phyloP scores from a whole-genome alignment of 352 stramenopile genomes.

The Phytophthora cactorum region DNA sequence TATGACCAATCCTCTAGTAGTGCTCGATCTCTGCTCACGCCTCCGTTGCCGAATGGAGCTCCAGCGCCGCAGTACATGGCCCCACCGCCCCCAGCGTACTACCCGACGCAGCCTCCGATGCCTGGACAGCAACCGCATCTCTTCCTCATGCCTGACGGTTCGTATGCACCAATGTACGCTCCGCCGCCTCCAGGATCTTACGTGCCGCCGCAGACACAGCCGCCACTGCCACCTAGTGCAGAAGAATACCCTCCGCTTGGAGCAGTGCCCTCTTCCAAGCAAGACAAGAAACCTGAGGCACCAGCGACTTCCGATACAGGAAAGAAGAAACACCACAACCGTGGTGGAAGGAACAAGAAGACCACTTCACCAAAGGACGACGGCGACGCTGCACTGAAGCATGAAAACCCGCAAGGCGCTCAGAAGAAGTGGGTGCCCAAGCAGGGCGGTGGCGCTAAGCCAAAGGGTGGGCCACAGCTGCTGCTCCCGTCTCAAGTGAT shows the following conservation, averaged over 20 bases:
- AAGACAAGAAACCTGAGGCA: slow-evolving; percentile 16
- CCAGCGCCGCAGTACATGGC: slow-evolving; percentile 23
- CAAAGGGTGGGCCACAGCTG: slow-evolving; percentile 32
- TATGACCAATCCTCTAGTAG: slow-evolving; percentile 31
- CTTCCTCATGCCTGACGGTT: slow-evolving; percentile 41
- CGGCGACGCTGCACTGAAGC: slow-evolving; percentile 4
- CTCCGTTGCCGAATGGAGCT: slow-evolving; percentile 28
- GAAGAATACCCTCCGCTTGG: slow-evolving; percentile 42
- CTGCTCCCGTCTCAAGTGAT: slow-evolving; percentile 61
- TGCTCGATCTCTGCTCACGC: slow-evolving; percentile 36
- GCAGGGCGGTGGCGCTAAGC: slow-evolving; percentile 20
- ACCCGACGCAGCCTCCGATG: slow-evolving; percentile 24
- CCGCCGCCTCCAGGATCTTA: slow-evolving; percentile 17
- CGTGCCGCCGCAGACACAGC: slow-evolving; percentile 12
- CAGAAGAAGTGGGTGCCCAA: slow-evolving; percentile 50
- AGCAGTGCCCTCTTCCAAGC: slow-evolving; percentile 17
- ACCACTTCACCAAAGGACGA: slow-evolving; percentile 7
- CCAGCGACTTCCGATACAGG: not conserved
- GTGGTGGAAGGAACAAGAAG: slow-evolving; percentile 30
- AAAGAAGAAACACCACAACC: slow-evolving; percentile 31
- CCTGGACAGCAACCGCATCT: slow-evolving; percentile 37
- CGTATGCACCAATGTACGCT: slow-evolving; percentile 39
- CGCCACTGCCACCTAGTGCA: slow-evolving; percentile 25
- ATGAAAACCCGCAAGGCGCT: slow-evolving; percentile 4
- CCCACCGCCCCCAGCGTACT: slow-evolving; percentile 28